Evolutionary conservation across 768 basidiomycete genomes (phyloP).

Genomic region (Termitomyces sp.): DNA sequence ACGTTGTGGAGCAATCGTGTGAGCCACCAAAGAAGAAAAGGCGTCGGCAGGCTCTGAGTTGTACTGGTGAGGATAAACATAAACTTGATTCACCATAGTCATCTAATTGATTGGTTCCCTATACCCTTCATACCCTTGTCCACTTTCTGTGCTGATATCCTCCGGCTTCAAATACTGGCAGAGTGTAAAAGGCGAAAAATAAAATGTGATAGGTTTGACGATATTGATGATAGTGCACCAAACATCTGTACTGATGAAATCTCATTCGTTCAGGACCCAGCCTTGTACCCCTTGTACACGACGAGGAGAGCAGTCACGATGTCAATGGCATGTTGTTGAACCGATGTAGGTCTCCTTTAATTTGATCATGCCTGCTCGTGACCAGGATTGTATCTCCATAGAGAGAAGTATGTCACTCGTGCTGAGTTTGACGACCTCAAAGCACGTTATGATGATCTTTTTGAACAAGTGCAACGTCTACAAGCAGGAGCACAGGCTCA

Average conservation of each 20-base stretch:
- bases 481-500: conserved; percentile 20
- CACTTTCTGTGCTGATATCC: conserved; percentile 11
- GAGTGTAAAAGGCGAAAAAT: conserved; percentile 87
- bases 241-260: conserved; percentile 8
- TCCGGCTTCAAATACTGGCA: conserved; percentile 23
- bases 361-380: conserved; percentile 9
- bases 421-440: conserved; percentile 75
- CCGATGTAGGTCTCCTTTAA: conserved; percentile 54
- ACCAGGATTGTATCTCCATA: conserved; percentile 19
- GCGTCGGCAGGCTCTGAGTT: conserved; percentile 76
- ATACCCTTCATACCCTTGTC: neutral
- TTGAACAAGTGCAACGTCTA: conserved; percentile 46
- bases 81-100: neutral
- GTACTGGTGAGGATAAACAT: conserved; percentile 55
- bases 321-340: conserved; percentile 80
- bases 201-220: conserved; percentile 72
- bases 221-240: conserved; percentile 7
- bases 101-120: neutral
- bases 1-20: conserved; percentile 42
- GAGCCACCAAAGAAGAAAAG: conserved; percentile 79
- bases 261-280: conserved; percentile 44
- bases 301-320: conserved; percentile 74
- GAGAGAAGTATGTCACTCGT: conserved; percentile 78
- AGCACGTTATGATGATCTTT: conserved; percentile 55
- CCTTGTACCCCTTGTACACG: conserved; percentile 79